Conservation (phyloP, 345 rosid species). For the Brassica juncea region DNA sequence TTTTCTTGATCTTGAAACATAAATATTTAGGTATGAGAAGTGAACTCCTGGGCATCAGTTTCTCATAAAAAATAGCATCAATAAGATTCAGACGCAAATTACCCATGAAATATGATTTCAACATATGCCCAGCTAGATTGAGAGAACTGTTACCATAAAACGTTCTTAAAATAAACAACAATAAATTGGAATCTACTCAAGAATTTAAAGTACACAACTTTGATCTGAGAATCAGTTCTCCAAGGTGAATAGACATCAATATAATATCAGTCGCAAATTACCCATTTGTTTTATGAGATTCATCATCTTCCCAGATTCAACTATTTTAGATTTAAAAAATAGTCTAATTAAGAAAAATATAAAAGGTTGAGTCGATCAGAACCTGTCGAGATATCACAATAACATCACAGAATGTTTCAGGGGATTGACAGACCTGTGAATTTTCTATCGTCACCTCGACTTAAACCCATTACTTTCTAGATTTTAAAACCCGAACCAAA, state of each 20-base stretch:
- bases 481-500: neutral
- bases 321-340: too few relatives aligned
- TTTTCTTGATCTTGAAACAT: neutral
- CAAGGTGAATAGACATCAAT: slow-evolving; percentile 45
- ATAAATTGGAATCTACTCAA: neutral
- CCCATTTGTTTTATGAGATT: slow-evolving; percentile 30
- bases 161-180: neutral
- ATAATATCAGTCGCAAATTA: slow-evolving; percentile 31
- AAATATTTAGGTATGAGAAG: neutral
- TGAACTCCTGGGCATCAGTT: slow-evolving; percentile 28
- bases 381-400: slow-evolving; percentile 38
- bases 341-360: neutral
- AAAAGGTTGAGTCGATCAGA: slow-evolving; percentile 21
- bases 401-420: slow-evolving; percentile 35
- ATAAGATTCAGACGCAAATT: slow-evolving; percentile 42
- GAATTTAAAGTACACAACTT: neutral
- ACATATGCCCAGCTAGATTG: slow-evolving; percentile 14
- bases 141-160: neutral
- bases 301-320: slow-evolving; percentile 29
- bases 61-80: slow-evolving; percentile 36
- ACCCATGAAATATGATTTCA: slow-evolving; percentile 41
- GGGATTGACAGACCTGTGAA: slow-evolving; percentile 35
- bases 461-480: neutral
- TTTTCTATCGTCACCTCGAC: slow-evolving; percentile 30
- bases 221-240: slow-evolving; percentile 41